Conservation (phyloP, 306 rosid species). For the Betula pendula region DNA sequence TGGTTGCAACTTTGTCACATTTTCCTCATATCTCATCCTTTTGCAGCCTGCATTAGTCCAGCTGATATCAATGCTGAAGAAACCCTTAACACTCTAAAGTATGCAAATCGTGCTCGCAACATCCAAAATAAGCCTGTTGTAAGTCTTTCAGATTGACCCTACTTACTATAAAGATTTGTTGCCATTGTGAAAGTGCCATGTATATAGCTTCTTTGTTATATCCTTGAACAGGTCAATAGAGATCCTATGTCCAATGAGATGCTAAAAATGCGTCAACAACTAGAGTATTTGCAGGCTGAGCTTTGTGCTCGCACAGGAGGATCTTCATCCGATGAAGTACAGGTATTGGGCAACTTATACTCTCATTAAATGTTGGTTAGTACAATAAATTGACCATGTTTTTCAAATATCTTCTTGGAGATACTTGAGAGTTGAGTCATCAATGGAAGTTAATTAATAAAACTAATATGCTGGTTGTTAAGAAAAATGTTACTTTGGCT, state of each 20-base stretch:
- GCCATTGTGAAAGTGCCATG: slow-evolving; percentile 18
- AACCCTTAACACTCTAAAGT: slow-evolving; percentile 97
- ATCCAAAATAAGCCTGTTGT: slow-evolving; percentile 97
- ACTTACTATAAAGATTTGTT: slow-evolving; percentile 22
- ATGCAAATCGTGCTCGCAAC: slow-evolving; percentile 99
- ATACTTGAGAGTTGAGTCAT: slow-evolving; percentile 10
- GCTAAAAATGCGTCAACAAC: slow-evolving; percentile 97
- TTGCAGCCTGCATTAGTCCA: slow-evolving; percentile 98
- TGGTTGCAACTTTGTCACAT: slow-evolving; percentile 15
- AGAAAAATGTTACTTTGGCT: slow-evolving; percentile 11
- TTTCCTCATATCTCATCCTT: slow-evolving; percentile 35
- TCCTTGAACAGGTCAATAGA: slow-evolving; percentile 71
- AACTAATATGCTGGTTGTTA: slow-evolving; percentile 26
- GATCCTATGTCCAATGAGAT: slow-evolving; percentile 98
- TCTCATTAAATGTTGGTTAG: not conserved
- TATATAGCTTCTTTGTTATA: slow-evolving; percentile 23
- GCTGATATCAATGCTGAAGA: slow-evolving; percentile 99
- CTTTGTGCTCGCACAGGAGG: slow-evolving; percentile 94
- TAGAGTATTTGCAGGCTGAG: slow-evolving; percentile 95
- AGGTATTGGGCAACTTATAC: slow-evolving; percentile 50
- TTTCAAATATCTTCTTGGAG: not conserved
- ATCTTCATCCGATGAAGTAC: slow-evolving; percentile 84
- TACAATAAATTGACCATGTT: not conserved
- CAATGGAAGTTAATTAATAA: slow-evolving; percentile 18
- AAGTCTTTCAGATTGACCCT: slow-evolving; percentile 37